Conservation (phyloP, 202 grass and related monocot genomes). For the Miscanthus sacchariflorus region DNA sequence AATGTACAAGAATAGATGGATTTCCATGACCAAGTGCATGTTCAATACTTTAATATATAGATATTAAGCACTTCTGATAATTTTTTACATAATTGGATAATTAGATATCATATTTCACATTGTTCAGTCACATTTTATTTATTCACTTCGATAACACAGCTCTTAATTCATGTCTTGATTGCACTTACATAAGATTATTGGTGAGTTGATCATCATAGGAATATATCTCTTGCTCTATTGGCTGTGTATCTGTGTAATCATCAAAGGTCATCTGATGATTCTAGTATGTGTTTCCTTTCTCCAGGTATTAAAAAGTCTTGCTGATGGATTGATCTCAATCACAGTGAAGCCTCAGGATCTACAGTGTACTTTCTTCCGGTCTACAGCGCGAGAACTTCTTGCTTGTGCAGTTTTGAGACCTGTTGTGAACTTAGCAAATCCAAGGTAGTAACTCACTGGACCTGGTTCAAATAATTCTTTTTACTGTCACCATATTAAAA, state of each 20-base stretch:
- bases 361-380: conserved; percentile 83
- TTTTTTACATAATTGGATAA: conserved; percentile 21
- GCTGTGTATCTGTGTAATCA: conserved; percentile 14
- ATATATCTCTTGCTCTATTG: conserved; percentile 18
- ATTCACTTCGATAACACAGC: background rate
- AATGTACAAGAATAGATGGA: background rate
- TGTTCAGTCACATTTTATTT: conserved; percentile 11
- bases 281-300: conserved; percentile 37
- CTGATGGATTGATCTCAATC: conserved; percentile 74
- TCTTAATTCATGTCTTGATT: conserved; percentile 37
- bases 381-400: conserved; percentile 87
- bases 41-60: conserved; percentile 12
- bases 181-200: conserved; percentile 24
- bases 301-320: conserved; percentile 85
- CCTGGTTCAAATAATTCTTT: conserved; percentile 33
- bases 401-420: conserved; percentile 89
- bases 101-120: conserved; percentile 9
- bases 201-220: conserved; percentile 20
- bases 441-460: conserved; percentile 65
- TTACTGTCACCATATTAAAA: conserved; percentile 42
- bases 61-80: conserved; percentile 8
- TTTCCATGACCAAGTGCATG: background rate
- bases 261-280: conserved; percentile 31
- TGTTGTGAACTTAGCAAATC: conserved; percentile 88
- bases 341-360: conserved; percentile 80